Base-by-base conservation (phyloP, 2,329 filamentous ascomycete species). In the Colletotrichum higginsianum region DNA sequence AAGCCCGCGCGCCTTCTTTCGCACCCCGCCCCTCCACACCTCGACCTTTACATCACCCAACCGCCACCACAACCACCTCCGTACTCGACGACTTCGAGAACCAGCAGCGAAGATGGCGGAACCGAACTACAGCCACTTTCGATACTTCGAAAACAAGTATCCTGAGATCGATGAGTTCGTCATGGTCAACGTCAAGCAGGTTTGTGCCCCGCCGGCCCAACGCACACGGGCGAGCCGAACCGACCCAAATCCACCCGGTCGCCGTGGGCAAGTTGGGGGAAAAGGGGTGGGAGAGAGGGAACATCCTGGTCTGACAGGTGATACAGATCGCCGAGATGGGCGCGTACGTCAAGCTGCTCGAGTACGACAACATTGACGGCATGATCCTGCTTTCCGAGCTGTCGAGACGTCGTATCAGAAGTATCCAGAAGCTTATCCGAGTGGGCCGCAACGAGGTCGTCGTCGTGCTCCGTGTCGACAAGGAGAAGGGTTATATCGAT, bases 281-380 rank as follows among this genome's bases (percentile, higher is more conserved):
- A 40, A 11, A 21, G 30, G 18, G 38, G 23, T 38, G 35, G 38
- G 38, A 53, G 5, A 53, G 40, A 40, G n/a, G 56, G 63, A 73
- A 47, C 72, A 30, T 52, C 42, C 42, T 65, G 71, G 53, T 71
- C 73, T 78, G 75, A 77, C 75, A 40, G 26, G 26, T 62, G 47
- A 65, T 46, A 61, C 77, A 96, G 93, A 99, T 99, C 82, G 96
- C 96, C 83, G 97, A 99, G 86, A 99, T 99, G 97, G 96, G 96
- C 84, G 96, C 97, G 79, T 99, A 99, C 84, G 97, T 99, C 81
- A 99, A 99, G 87, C 92, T 99, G 67, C 92, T 99, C 78, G 96
- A 99, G 87, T 99, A 99, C 86, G 96, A 99, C 86, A 98, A 98
- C 86, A 99, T 99, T 80, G 97, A 99, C 82, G 96, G 96, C 90